Base-by-base conservation (phyloP, 805 yeast species). In the Wickerhamomyces ciferrii region DNA sequence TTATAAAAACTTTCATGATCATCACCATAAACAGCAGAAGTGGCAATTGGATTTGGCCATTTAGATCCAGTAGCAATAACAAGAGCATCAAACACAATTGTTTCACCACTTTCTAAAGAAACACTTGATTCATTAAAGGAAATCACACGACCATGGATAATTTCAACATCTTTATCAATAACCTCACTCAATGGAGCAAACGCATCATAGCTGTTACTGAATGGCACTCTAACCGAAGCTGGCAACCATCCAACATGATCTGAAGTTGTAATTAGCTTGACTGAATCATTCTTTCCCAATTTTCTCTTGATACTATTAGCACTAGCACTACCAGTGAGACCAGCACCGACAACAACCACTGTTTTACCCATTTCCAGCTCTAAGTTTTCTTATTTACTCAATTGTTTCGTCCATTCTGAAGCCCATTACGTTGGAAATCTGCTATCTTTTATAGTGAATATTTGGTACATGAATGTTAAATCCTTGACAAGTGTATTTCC, bases 11-110 rank as follows among this genome's bases (percentile, higher is more conserved):
- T 18, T 14, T 45, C 27, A 13, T 49, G 42, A 15, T 39, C 45
- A 24, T 48, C 43, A 15, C 45, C 48, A 40, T 43, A 46, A 3
- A 13, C 18, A 18, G 15, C 35, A 15, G 52, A 29, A 4, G 52
- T 32, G 35, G 48, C 37, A 4, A 59, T 43, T 23, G 63, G 62
- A 31, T 53, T 56, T 14, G 53, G 29, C 58, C 61, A 54, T 11
- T 32, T 47, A 6, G 53, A 51, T 15, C 66, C 66, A 4, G 62
- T 55, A 5, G 63, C 63, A 15, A 61, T 23, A 11, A 61, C 53
- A 39, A 60, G 40, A 3, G 43, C 42, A 34, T 58, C 63, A 29
- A 50, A 58, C 6, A 43, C 31, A 4, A 48, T 7, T 2, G 45
- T 39, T 3, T 20, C 25, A 4, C 47, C 40, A 1, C 48, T 47